These are phyloP conservation scores for Sclerotinia trifoliorum DNA, from an alignment of 2,329 filamentous ascomycete species.

Conservation along the genomic window DNA sequence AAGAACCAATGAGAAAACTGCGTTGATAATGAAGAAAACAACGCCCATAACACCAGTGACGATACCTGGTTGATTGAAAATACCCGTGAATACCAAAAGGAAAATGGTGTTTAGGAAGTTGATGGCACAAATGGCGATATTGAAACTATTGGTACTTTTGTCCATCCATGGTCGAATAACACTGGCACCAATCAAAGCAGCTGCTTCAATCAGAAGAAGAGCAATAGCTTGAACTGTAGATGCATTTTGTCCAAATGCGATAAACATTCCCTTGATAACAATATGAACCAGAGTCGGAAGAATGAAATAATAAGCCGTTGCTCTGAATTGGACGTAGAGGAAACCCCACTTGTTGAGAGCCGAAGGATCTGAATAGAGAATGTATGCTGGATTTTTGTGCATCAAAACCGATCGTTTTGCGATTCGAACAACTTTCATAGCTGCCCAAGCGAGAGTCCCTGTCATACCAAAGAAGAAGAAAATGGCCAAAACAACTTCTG, in stretches of 20 bases:
- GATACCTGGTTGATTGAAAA: conserved; percentile 80
- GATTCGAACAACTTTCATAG: conserved; percentile 84
- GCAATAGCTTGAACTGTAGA: conserved; percentile 76
- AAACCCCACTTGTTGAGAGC: conserved; percentile 98
- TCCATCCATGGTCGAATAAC: conserved; percentile 96
- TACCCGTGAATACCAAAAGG: conserved; percentile 80
- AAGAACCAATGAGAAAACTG: conserved; percentile 76
- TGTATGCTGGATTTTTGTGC: conserved; percentile 96
- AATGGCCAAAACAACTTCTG: conserved; percentile 80
- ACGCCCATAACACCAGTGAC: conserved; percentile 88
- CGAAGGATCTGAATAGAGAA: conserved; percentile 92
- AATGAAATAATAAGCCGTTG: conserved; percentile 94
- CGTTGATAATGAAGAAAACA: conserved; percentile 84
- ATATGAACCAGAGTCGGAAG: conserved; percentile 75
- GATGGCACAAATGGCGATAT: conserved; percentile 84
- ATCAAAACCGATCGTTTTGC: conserved; percentile 84
- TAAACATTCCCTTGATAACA: conserved; percentile 84
- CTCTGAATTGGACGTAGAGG: conserved; percentile 94
- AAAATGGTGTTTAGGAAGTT: conserved; percentile 93
- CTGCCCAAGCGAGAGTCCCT: conserved; percentile 77
- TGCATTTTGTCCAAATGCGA: conserved; percentile 73
- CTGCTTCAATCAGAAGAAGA: conserved; percentile 78
- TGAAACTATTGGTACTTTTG: conserved; percentile 96
- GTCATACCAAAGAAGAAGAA: conserved; percentile 85
- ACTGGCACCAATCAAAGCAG: conserved; percentile 71